A percentile compares a stretch with the other conserved stretches of the same genome.
phyloP scores from a whole-genome alignment of 2,329 filamentous ascomycete species.

The Fusarium avenaceum region DNA sequence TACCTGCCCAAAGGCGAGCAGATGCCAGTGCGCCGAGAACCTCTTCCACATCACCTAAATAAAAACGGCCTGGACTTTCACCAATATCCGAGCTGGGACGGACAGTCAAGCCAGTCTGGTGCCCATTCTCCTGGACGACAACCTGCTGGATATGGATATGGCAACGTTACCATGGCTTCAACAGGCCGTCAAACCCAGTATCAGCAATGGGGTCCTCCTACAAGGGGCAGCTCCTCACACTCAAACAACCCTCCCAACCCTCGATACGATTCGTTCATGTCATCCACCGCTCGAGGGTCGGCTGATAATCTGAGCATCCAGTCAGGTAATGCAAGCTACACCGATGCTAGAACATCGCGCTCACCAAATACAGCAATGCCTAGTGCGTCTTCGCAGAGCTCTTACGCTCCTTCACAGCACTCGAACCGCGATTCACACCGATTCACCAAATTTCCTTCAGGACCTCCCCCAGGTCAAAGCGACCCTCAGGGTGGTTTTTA shows the following conservation, averaged over 20 bases:
- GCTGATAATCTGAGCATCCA: constrained; percentile 68
- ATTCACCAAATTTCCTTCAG: constrained; percentile 64
- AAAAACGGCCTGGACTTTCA: constrained; percentile 84
- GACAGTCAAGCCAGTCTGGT: constrained; percentile 59
- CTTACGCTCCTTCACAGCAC: constrained; percentile 64
- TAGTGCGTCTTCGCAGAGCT: constrained; percentile 69
- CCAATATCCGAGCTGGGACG: constrained; percentile 84
- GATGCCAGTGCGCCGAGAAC: constrained; percentile 74
- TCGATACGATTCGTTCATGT: constrained; percentile 74
- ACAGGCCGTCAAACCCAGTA: constrained; percentile 79
- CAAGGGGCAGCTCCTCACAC: constrained; percentile 68
- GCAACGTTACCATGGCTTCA: constrained; percentile 78
- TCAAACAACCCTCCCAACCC: constrained; percentile 65
- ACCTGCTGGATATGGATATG: constrained; percentile 59
- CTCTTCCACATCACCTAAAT: constrained; percentile 85
- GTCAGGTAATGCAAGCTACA: constrained; percentile 67
- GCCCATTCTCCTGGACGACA: constrained; percentile 74
- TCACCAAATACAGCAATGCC: constrained; percentile 63
- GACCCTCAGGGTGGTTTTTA: constrained; percentile 66
- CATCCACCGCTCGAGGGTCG: constrained; percentile 70
- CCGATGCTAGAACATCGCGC: constrained; percentile 53
- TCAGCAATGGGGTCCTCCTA: constrained; percentile 78
- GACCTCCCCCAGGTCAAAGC: constrained; percentile 51
- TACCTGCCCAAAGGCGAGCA: constrained; percentile 78
- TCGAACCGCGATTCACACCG: constrained; percentile 61